Evolutionary conservation across 1,139 yeast genomes (phyloP), one percentile per base, ranked within the genome.

Genomic region (Sugiyamaella neomexicana): DNA sequence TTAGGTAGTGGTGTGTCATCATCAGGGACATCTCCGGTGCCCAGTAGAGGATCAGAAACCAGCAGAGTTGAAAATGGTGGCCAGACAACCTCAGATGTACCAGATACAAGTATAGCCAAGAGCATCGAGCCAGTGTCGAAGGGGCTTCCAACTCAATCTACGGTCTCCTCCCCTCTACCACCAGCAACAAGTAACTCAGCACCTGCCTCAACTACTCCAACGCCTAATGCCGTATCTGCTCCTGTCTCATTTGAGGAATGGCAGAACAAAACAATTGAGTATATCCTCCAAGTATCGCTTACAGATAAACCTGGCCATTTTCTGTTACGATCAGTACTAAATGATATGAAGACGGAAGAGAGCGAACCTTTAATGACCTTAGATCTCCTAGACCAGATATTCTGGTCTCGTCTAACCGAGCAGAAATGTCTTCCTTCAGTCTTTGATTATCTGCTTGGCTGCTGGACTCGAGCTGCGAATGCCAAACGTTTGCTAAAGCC

Each of bases 391-490:
- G 73, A 70, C 51, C 58, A 63, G 5, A 61, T 67, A 4, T 50
- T 69, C 13, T 66, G 69, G 58, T 46, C 63, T 20, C 63, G 71
- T 9, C 54, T 71, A 20, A 61, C 67, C 1, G 68, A 62, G 17
- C 56, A 58, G 15, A 46, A 53, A 15, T 56, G 62, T 41, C 46
- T 54, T 7, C 61, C 62, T 10, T 52, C 63, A 2, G 61, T 61
- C 6, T 64, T 64, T 53, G 64, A 61, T 42, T 65, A 64, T 47
- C 58, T 65, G 32, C 54, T 63, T 48, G 55, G 57, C n/a, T 51
- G 61, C 42, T 65, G 65, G 65, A 40, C 56, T 12, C 55, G 65
- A 17, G 62, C 62, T 9, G 47, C 34, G 4, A 44, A 44, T 13
- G 55, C 55, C 31, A 53, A 52, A 36, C 55, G 65, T 16, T 46